Percentiles rank a stretch among this genome's conserved stretches.
Conservation (phyloP, 805 yeast genomes). For the Sugiyamaella americana region DNA sequence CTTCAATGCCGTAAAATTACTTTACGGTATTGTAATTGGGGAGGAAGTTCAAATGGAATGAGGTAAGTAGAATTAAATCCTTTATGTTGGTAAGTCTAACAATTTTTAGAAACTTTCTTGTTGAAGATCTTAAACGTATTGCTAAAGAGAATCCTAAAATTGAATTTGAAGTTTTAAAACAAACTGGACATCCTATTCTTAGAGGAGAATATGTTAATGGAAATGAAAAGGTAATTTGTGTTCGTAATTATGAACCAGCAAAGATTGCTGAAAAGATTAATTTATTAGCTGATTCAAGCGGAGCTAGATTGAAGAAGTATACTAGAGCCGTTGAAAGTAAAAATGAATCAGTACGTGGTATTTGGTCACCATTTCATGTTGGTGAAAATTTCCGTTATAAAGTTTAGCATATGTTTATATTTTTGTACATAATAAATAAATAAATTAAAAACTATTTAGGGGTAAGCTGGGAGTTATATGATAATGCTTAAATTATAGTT, state of each 20-base stretch:
- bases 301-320: constrained; percentile 51
- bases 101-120: constrained; percentile 49
- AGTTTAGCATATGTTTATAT: constrained; percentile 20
- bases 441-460: too few relatives aligned
- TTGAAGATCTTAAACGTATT: constrained; percentile 44
- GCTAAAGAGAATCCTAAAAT: constrained; percentile 60
- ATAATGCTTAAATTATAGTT: too few relatives aligned
- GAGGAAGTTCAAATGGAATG: constrained; percentile 87
- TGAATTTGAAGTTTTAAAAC: constrained; percentile 62
- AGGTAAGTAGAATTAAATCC: too few relatives aligned
- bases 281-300: constrained; percentile 62
- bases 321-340: constrained; percentile 75
- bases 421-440: background rate
- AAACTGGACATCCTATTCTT: constrained; percentile 78
- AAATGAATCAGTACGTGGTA: constrained; percentile 85
- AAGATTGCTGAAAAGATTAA: constrained; percentile 61
- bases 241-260: constrained; percentile 60
- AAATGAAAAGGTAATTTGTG: constrained; percentile 57
- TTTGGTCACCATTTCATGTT: constrained; percentile 95
- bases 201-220: constrained; percentile 51
- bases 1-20: constrained; percentile 61
- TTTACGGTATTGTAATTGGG: constrained; percentile 87
- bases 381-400: constrained; percentile 45
- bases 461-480: too few relatives aligned
- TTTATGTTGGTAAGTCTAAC: too few relatives aligned